Evolutionary conservation across 345 rosid species (phyloP), one percentile per base, ranked within the genome.

Genomic region (Euphorbia lathyris): DNA sequence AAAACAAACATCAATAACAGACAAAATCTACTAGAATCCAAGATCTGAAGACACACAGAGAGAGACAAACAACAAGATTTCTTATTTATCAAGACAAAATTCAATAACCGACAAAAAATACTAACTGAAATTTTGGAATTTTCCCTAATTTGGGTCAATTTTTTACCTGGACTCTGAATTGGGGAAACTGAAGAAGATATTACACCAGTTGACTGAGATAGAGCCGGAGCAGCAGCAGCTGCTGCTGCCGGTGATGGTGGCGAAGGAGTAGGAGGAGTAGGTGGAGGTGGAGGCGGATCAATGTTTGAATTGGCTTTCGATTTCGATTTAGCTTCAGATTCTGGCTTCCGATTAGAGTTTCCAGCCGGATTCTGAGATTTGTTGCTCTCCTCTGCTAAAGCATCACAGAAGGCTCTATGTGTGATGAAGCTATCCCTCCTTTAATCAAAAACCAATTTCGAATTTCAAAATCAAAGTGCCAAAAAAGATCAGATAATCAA

Each of bases 371-470:
- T 27, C 45, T 78, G 83, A 66, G 74, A 83, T 84, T 74, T 87
- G 0, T 86, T 89, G 58, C 86, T 86, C 76, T 92, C 98, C 81
- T 85, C 93, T 19, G 98, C 96, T 66, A 94, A 83, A 8, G 87
- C 93, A 85, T 94, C 97, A 69, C 97, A 94, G 64, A 94, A 91
- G 16, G 97, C 97, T 75, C 98, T 86, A 66, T 94, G 97, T 6
- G 97, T 91, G 63, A 94, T 87, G 65, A 91, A 94, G 77, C 97
- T 88, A 74, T 94, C 98, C 81, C 93, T 90, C 89, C 98, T 94
- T 67, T 73, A 60, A 52, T 74, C 66, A 58, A 19, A 51, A 55
- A 25, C 17, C 43, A 45, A 53, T 32, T 40, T 34, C 17, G 10
- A 59, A 56, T 25, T 25, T 43, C 36, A 23, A 67, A 67, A 43